phyloP scores from a whole-genome alignment of 108 stramenopile species.

The Nitzschia sp. region DNA sequence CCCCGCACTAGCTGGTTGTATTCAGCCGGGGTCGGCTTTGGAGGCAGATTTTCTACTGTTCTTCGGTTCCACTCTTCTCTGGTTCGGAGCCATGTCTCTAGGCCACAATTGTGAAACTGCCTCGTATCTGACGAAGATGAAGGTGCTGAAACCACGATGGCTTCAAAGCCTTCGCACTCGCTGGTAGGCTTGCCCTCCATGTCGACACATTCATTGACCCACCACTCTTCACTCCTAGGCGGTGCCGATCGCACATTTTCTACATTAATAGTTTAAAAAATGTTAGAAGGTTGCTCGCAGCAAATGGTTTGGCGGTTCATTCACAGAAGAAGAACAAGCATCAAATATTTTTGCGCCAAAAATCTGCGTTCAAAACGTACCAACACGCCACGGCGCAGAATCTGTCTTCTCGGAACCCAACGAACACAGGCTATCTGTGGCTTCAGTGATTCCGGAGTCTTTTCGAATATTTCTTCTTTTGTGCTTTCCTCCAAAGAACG shows the following conservation, averaged over 20 bases:
- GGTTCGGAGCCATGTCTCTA: conserved; percentile 37
- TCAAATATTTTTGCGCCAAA: background rate
- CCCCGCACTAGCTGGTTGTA: conserved; percentile 14
- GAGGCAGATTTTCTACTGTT: conserved; percentile 28
- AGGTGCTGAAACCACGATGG: background rate
- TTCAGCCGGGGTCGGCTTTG: conserved; percentile 14
- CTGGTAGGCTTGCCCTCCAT: background rate
- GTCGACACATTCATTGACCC: background rate
- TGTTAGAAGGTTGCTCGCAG: background rate
- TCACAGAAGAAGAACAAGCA: background rate
- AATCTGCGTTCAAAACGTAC: conserved; percentile 14
- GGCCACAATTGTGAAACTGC: conserved; percentile 44
- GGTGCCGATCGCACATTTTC: conserved; percentile 31
- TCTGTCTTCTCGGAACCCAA: conserved; percentile 3
- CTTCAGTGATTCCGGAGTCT: conserved; percentile 20
- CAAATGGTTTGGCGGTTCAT: too few relatives aligned
- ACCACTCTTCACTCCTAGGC: conserved; percentile 32
- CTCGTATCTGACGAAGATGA: background rate
- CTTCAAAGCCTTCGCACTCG: conserved; percentile 7
- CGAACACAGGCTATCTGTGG: conserved; percentile 16
- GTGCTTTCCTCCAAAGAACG: conserved; percentile 20
- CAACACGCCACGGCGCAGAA: conserved; percentile 32
- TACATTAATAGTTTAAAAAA: background rate
- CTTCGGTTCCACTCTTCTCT: conserved; percentile 35
- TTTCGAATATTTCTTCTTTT: conserved; percentile 26